Evolutionary conservation across 371 early-diverging fungal species (phyloP).

Genomic region (Sporodiniella umbellata): DNA sequence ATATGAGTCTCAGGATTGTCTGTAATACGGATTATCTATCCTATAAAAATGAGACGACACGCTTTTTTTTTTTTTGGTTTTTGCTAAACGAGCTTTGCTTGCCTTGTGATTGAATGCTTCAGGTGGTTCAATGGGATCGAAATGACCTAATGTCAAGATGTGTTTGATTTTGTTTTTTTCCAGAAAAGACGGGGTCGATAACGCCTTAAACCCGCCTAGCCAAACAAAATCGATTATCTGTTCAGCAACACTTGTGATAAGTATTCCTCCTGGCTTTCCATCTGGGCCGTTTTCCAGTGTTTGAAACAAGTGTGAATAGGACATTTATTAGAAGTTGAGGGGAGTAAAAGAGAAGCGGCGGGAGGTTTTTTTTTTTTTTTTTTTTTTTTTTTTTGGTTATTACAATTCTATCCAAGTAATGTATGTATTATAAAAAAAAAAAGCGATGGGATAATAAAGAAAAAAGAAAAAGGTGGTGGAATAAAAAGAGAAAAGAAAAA

Average conservation of each 20-base stretch:
- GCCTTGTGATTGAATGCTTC: conserved; percentile 53
- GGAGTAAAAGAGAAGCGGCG: too few species aligned
- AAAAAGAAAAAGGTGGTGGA: conserved; percentile 1
- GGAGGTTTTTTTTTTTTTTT: too few species aligned
- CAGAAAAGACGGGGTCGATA: conserved; percentile 33
- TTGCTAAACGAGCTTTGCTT: conserved; percentile 12
- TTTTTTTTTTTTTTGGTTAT: too few species aligned
- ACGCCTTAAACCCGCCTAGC: conserved; percentile 48
- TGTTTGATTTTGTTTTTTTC: conserved; percentile 52
- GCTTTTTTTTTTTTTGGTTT: too few species aligned
- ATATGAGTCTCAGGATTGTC: conserved; percentile 71
- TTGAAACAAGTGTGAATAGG: conserved; percentile 21
- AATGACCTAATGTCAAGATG: conserved; percentile 54
- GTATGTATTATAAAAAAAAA: too few species aligned
- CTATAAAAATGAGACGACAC: too few species aligned
- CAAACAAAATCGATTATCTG: conserved; percentile 34
- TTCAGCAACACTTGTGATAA: conserved; percentile 43
- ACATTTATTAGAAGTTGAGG: too few species aligned
- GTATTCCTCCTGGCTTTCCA: conserved; percentile 46
- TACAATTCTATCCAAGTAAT: too few species aligned
- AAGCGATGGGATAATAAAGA: not conserved
- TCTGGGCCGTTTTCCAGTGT: conserved; percentile 36
- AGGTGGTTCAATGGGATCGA: conserved; percentile 26
- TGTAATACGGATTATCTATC: conserved; percentile 48
- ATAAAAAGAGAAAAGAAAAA: not conserved